Base-by-base conservation (phyloP, 805 yeast genomes). In the Candida namnaoensis region DNA sequence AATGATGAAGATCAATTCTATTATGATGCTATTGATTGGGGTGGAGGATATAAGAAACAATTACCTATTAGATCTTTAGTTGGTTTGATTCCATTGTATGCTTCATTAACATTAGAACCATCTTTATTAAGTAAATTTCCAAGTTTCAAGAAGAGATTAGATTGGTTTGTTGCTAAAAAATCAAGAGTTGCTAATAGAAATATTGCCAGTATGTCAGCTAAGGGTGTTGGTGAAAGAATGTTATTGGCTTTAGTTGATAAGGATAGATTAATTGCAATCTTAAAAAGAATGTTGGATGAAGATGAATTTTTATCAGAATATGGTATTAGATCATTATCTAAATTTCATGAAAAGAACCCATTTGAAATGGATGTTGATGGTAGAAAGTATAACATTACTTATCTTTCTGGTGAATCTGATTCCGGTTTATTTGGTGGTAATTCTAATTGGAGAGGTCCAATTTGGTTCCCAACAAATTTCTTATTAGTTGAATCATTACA, bases 361-460 rank as follows among this genome's bases (percentile, higher is more conserved):
- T 88, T 80, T 55, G 74, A 76, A 41, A 85, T 88, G 91, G 74
- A 80, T 49, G 95, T 88, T 36, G 72, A 85, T 58, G 95, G 95
- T 14, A 71, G 77, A 49, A 67, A 71, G 34, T 88, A 80, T 61
- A 66, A 69, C 37, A 90, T 87, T 30, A 73, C 74, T 44, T 87
- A 88, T 61, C 72, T 87, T 41, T 82, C 95, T 5, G 96, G 95
- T 28, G 95, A 87, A 56, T 83, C 95, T 27, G 91, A 87, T 57
- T 82, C 95, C 6, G 95, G 95, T 5, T 76, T 90, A 76, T 88
- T 88, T 71, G 97, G 97, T 39, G 97, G 97, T 44, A 88, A 88
- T 60, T 88, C 96, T 23, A 88, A 88, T 63, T 88, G 97, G 97
- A 74, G 97, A 61, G 97, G 97, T 3, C 96, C 97, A 13, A 88